phyloP scores from a whole-genome alignment of 1,139 yeast species.

The Kluyveromyces sp. region DNA sequence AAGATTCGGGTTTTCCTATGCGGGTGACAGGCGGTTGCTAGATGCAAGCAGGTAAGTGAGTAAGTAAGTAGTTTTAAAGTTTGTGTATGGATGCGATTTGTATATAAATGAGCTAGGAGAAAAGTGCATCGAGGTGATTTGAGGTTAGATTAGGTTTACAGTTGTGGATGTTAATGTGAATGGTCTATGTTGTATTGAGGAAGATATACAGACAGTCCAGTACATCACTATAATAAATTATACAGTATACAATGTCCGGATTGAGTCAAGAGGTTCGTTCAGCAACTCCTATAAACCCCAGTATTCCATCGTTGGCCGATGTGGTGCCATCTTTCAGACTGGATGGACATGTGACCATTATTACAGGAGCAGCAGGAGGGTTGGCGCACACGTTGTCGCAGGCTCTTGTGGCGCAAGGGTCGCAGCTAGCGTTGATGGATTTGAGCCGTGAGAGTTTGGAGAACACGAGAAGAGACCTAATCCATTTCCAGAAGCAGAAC shows the following conservation, averaged over 20 bases:
- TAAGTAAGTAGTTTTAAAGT: no score
- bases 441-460: constrained; percentile 51
- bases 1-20: no score
- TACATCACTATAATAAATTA: constrained; percentile 1
- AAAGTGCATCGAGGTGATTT: no score
- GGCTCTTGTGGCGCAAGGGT: constrained; percentile 61
- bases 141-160: no score
- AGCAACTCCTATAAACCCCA: constrained; percentile 15
- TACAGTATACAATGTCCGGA: constrained; percentile 1
- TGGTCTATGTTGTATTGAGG: no score
- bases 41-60: no score
- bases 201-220: no score
- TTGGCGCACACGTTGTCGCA: constrained; percentile 57
- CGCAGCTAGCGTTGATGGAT: constrained; percentile 69
- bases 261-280: constrained; percentile 8
- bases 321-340: constrained; percentile 42
- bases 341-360: constrained; percentile 63
- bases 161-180: no score
- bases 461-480: constrained; percentile 52
- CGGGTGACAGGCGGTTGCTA: no score
- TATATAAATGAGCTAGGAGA: no score
- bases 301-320: constrained; percentile 19
- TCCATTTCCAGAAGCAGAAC: constrained; percentile 47
- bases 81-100: no score
- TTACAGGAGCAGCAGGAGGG: constrained; percentile 85